phyloP scores from a whole-genome alignment of 345 rosid genomes.

The Rhodamnia argentea region DNA sequence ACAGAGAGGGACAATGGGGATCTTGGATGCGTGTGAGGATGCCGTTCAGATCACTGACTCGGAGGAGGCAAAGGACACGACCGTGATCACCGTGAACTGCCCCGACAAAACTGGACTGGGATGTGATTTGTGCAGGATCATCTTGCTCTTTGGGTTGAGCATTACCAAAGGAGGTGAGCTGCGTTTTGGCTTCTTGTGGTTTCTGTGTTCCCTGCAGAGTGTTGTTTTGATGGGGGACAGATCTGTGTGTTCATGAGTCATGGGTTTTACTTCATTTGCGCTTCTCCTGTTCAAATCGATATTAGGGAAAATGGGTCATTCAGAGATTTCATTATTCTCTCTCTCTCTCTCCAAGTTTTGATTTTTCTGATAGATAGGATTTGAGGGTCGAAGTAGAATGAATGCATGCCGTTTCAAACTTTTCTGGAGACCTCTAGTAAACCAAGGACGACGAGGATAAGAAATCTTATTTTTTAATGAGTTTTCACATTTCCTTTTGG shows the following conservation, averaged over 20 bases:
- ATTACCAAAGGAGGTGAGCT: conserved; percentile 46
- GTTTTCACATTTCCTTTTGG: neutral
- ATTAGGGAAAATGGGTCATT: neutral
- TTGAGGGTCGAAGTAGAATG: neutral
- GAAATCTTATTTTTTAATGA: neutral
- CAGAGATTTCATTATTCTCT: neutral
- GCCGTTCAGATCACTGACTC: conserved; percentile 35
- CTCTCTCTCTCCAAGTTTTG: neutral
- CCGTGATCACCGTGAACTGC: conserved; percentile 53
- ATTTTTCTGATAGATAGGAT: neutral
- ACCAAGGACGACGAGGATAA: neutral
- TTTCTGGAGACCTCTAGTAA: neutral
- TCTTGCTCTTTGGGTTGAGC: conserved; percentile 56
- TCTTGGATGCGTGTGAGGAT: conserved; percentile 28
- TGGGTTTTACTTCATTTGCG: neutral
- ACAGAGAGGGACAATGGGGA: conserved; percentile 20
- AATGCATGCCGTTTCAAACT: neutral
- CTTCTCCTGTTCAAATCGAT: neutral
- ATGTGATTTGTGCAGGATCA: conserved; percentile 54
- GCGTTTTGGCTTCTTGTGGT: neutral
- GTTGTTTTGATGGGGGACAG: neutral
- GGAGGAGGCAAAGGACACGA: conserved; percentile 29
- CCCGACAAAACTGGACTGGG: conserved; percentile 68
- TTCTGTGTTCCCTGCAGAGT: neutral
- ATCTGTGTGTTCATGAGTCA: neutral